Evolutionary conservation across 2,329 filamentous ascomycete species (phyloP).

Genomic region (Aspergillus latus): DNA sequence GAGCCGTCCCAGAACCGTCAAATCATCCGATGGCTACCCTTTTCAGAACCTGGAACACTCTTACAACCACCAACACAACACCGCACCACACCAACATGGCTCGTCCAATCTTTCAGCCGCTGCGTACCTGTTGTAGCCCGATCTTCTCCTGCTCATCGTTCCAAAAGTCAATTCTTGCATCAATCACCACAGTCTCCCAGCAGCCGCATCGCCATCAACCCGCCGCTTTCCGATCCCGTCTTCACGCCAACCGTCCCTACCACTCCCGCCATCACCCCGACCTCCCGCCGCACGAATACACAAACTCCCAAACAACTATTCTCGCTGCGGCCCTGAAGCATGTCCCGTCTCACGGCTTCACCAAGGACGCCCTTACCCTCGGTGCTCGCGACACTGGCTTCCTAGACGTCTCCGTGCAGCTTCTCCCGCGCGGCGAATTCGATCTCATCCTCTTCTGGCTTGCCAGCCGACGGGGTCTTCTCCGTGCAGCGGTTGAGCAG

Average conservation of each 20-base stretch:
- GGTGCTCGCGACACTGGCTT: constrained; percentile 84
- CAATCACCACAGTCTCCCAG: neutral
- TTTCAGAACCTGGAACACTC: neutral
- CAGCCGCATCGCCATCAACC: neutral
- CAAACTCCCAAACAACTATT: constrained; percentile 68
- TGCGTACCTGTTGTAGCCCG: constrained; percentile 4
- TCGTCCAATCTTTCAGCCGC: constrained; percentile 10
- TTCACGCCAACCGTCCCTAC: constrained; percentile 56
- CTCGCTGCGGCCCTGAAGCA: constrained; percentile 77
- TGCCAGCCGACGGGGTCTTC: constrained; percentile 40
- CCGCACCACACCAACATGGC: constrained; percentile 9
- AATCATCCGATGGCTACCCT: constrained; percentile 9
- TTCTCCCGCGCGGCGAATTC: constrained; percentile 78
- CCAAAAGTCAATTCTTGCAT: constrained; percentile 3
- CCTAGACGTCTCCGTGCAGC: constrained; percentile 78
- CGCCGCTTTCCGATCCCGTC: constrained; percentile 54
- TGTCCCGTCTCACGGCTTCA: constrained; percentile 82
- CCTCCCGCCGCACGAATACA: constrained; percentile 57
- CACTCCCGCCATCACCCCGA: constrained; percentile 72
- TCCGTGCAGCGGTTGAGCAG: constrained; percentile 36
- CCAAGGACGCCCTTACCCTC: constrained; percentile 66
- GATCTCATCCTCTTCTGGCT: constrained; percentile 64
- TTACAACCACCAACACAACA: constrained; percentile 1
- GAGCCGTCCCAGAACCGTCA: neutral
- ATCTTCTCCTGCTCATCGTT: neutral